Evolutionary conservation across 148 eudicot species (phyloP), one percentile per base, ranked within the genome.

Genomic region (Mesembryanthemum crystallinum): DNA sequence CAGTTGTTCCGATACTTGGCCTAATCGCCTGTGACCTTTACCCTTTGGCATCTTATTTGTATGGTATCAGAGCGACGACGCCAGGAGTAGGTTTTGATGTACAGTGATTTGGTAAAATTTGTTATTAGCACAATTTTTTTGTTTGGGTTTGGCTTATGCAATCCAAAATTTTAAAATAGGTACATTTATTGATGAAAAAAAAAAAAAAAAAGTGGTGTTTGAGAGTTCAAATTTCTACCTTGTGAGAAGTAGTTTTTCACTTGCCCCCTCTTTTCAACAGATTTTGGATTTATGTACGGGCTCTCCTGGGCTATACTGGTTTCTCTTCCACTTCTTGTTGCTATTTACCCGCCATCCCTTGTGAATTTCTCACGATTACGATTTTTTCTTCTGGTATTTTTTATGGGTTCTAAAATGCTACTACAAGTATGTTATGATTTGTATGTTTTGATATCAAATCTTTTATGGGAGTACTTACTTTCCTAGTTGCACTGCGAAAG

Each of bases 1-100:
- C 85, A 85, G 67, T 39, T 78, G 43, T 85, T 75, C 80, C 75
- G 84, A 25, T 85, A 83, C 76, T 75, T 85, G 80, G 87, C 87
- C 54, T 84, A 61, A 85, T 76, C 73, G 15, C 47, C 8, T 65
- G 39, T 29, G 33, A 9, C 17, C 51, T 20, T 25, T 14, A 27
- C 15, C 52, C 39, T 43, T 63, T 1, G 30, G 32, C 43, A 37
- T 33, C 23, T 8, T 10, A 42, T 32, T 45, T 64, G 76, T 72
- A 72, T 47, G 33, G 45, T 55, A 65, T 5, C 60, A 21, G 47
- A 32, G 17, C 51, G 15, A 47, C 18, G 71, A 28, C 37, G 57
- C 71, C 73, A 58, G 57, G 47, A 66, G 27, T 79, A 73, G 51
- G 55, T 75, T 33, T 64, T 55, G 24, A 64, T 80, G 79, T 80